Evolutionary conservation across 768 basidiomycete species (phyloP).

Genomic region (Lactifluus pinguis): DNA sequence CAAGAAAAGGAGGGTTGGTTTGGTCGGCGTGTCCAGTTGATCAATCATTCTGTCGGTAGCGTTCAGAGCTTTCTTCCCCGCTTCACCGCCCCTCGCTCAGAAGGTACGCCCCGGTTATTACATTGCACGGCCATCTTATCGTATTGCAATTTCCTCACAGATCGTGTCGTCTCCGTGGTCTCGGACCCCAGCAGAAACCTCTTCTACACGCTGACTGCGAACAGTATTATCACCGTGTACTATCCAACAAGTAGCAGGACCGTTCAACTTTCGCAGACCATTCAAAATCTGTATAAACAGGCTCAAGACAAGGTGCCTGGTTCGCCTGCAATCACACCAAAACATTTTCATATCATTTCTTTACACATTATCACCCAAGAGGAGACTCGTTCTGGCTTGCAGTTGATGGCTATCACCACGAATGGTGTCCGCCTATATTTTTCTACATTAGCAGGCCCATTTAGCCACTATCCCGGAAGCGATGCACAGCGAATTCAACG

Average conservation of each 20-base stretch:
- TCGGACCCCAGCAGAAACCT: conserved; percentile 61
- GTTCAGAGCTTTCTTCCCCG: conserved; percentile 74
- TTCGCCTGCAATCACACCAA: conserved; percentile 58
- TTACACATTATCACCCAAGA: conserved; percentile 59
- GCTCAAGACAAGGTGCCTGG: conserved; percentile 79
- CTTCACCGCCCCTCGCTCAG: conserved; percentile 49
- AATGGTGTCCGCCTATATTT: conserved; percentile 86
- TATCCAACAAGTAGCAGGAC: conserved; percentile 52
- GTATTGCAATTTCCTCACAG: conserved; percentile 30
- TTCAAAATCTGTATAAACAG: conserved; percentile 64
- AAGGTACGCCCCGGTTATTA: conserved; percentile 42
- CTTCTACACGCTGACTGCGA: conserved; percentile 69
- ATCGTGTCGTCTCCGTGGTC: conserved; percentile 60
- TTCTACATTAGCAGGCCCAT: conserved; percentile 40
- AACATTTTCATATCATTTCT: conserved; percentile 59
- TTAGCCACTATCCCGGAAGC: conserved; percentile 40
- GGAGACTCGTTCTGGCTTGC: conserved; percentile 62
- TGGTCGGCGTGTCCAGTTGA: conserved; percentile 71
- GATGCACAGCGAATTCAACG: conserved; percentile 28
- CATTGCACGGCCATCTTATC: not conserved
- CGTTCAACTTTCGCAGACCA: conserved; percentile 62
- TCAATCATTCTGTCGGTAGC: conserved; percentile 79
- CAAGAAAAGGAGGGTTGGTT: conserved; percentile 90
- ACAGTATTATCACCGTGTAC: conserved; percentile 59
- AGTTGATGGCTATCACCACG: conserved; percentile 72